These are phyloP conservation scores for Cyclaneusma minus DNA, from an alignment of 2,329 filamentous ascomycete genomes.

Conservation along the genomic window DNA sequence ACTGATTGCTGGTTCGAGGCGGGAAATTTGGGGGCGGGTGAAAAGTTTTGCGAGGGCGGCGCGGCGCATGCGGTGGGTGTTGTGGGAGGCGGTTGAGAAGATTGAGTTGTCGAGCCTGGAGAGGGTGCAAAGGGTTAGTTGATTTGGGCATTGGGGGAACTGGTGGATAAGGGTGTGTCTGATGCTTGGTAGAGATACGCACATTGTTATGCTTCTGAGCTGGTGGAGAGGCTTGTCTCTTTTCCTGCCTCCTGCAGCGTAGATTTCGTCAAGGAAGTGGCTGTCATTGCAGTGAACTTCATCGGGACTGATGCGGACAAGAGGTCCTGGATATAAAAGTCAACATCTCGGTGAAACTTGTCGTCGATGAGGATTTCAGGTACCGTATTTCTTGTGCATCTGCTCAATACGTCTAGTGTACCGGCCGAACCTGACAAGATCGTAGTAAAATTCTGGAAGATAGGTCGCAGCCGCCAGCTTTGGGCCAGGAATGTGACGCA, in stretches of 20 bases:
- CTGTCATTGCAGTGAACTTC: slow-evolving; percentile 17
- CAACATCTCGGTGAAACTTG: too few species aligned
- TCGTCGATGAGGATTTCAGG: not conserved
- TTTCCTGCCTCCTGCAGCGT: slow-evolving; percentile 6
- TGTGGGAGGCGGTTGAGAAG: slow-evolving; percentile 10
- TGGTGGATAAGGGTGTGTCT: too few species aligned
- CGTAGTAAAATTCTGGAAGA: slow-evolving; percentile 14
- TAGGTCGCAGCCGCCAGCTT: slow-evolving; percentile 10
- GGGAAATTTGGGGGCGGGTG: slow-evolving; percentile 9
- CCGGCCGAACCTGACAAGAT: slow-evolving; percentile 8
- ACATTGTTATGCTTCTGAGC: too few species aligned
- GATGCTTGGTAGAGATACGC: too few species aligned
- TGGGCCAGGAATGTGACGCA: too few species aligned
- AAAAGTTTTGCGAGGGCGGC: slow-evolving; percentile 12
- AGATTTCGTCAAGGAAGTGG: slow-evolving; percentile 13
- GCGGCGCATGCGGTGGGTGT: slow-evolving; percentile 12
- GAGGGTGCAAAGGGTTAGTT: too few species aligned
- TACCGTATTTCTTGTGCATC: slow-evolving; percentile 9
- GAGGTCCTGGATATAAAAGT: slow-evolving; percentile 9
- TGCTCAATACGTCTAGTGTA: slow-evolving; percentile 7
- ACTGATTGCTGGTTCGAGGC: slow-evolving; percentile 9
- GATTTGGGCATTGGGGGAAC: too few species aligned
- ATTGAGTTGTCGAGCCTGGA: too few species aligned
- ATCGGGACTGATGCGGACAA: slow-evolving; percentile 14
- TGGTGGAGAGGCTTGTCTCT: slow-evolving; percentile 8